Percentiles rank a stretch among this genome's conserved stretches.
Conservation (phyloP, 2,329 filamentous ascomycete genomes). For the Lojkania enalia region DNA sequence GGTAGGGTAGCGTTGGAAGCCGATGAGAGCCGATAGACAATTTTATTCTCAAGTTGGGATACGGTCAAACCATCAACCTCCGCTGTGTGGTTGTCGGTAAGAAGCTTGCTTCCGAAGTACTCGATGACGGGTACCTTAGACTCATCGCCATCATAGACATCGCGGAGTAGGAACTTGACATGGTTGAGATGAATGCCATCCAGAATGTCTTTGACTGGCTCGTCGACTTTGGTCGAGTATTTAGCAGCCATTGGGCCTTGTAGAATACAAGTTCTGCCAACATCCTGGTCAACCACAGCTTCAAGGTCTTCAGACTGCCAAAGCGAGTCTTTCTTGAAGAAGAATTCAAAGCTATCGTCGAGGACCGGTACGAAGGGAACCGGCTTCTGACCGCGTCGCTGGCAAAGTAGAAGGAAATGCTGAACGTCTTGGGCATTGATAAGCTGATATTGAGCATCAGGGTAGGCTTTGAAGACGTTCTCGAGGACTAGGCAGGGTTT, state of each 20-base stretch:
- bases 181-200: constrained; percentile 88
- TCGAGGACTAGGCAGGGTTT: constrained; percentile 79
- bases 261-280: constrained; percentile 92
- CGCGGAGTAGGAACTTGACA: constrained; percentile 75
- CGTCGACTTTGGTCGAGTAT: constrained; percentile 86
- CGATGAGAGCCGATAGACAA: constrained; percentile 79
- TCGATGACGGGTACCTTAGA: constrained; percentile 80
- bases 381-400: constrained; percentile 91
- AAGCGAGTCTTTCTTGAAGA: constrained; percentile 99
- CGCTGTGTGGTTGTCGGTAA: constrained; percentile 64
- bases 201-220: constrained; percentile 93
- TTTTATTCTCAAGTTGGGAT: constrained; percentile 76
- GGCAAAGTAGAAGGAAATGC: constrained; percentile 91
- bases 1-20: constrained; percentile 75
- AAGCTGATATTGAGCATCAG: constrained; percentile 84
- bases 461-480: constrained; percentile 78
- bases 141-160: constrained; percentile 77
- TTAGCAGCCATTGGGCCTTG: constrained; percentile 92
- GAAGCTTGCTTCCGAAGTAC: constrained; percentile 90
- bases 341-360: constrained; percentile 97
- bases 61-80: constrained; percentile 87
- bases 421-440: constrained; percentile 99
- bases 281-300: constrained; percentile 93
- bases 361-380: constrained; percentile 94
- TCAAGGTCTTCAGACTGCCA: constrained; percentile 99